Evolutionary conservation across 805 yeast species (phyloP), one percentile per base, ranked within the genome.

Genomic region (Candida nitratophila): DNA sequence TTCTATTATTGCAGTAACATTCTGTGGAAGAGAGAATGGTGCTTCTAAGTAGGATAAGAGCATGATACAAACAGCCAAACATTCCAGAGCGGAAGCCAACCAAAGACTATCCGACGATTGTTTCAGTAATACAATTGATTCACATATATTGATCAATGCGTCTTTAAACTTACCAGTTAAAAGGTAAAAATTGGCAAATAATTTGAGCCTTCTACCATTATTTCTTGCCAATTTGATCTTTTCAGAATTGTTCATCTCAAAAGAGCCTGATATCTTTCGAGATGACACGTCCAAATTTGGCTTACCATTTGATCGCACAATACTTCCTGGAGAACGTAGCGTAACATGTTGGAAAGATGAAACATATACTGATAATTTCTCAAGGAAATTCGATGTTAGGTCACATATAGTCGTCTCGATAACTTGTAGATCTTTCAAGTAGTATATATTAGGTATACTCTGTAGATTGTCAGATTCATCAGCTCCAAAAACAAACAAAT

Each of bases 21-120:
- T 52, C 39, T 69, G 63, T 6, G 76, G 76, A 34, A 76, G 54
- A 42, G 71, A 78, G 46, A 72, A 74, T 0, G 81, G 74, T 2
- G 71, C 65, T 24, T 74, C 79, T 15, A 83, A 59, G 52, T 70
- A 79, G 12, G 82, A 71, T 40, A 86, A 66, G 43, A 89, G 60
- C 5, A 83, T 60, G 35, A 83, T 60, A 47, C 86, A 76, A 1
- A 86, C 78, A 0, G 83, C 84, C 11, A 89, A 65, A 0, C 90
- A 87, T 52, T 89, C 96, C n/a, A 91, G 59, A 0, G 96, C 79
- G 26, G 91, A 82, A 0, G 83, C 98, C 14, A 87, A 70, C 98
- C 98, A 93, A 9, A 93, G 65, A 53, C 76, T 75, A 59, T 93
- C 99, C 41, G 79, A 79, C 2, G 81, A 69, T 12, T 76, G 69